Evolutionary conservation across 2,329 filamentous ascomycete genomes (phyloP).

Genomic region (Madurella mycetomatis): DNA sequence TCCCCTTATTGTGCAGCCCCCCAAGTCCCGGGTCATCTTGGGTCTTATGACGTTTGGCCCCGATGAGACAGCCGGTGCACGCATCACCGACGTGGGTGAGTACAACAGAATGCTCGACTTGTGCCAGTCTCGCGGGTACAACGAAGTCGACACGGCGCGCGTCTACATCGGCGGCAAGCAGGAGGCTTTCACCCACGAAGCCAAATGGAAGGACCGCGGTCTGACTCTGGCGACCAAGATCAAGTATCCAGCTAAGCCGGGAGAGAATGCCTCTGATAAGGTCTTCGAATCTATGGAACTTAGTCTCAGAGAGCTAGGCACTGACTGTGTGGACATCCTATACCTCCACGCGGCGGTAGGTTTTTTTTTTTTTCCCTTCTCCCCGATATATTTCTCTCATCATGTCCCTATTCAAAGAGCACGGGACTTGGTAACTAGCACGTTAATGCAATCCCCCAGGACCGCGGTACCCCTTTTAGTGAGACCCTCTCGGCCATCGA

Average conservation of each 20-base stretch:
- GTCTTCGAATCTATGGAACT: conserved; percentile 62
- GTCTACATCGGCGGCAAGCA: conserved; percentile 63
- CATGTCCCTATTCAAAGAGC: too few relatives aligned
- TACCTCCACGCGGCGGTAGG: conserved; percentile 64
- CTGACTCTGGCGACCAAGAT: conserved; percentile 65
- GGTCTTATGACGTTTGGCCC: conserved; percentile 70
- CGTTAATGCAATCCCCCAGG: conserved; percentile 17
- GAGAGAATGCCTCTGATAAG: conserved; percentile 59
- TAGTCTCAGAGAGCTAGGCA: conserved; percentile 66
- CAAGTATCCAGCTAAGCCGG: conserved; percentile 55
- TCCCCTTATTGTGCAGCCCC: conserved; percentile 21
- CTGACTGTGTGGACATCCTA: conserved; percentile 66
- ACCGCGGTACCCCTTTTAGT: conserved; percentile 57
- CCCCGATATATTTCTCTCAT: too few relatives aligned
- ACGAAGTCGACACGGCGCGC: conserved; percentile 69
- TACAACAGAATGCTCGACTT: conserved; percentile 62
- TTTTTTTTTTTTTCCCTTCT: too few relatives aligned
- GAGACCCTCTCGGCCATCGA: conserved; percentile 66
- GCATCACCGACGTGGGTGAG: conserved; percentile 55
- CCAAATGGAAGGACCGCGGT: conserved; percentile 64
- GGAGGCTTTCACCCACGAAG: conserved; percentile 63
- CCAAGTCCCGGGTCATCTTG: conserved; percentile 50
- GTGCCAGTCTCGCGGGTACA: conserved; percentile 63
- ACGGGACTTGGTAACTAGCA: background rate
- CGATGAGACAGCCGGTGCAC: conserved; percentile 51